Evolutionary conservation across 2,329 filamentous ascomycete genomes (phyloP), one percentile per base, ranked within the genome.

Genomic region (Nigrospora osmanthi): DNA sequence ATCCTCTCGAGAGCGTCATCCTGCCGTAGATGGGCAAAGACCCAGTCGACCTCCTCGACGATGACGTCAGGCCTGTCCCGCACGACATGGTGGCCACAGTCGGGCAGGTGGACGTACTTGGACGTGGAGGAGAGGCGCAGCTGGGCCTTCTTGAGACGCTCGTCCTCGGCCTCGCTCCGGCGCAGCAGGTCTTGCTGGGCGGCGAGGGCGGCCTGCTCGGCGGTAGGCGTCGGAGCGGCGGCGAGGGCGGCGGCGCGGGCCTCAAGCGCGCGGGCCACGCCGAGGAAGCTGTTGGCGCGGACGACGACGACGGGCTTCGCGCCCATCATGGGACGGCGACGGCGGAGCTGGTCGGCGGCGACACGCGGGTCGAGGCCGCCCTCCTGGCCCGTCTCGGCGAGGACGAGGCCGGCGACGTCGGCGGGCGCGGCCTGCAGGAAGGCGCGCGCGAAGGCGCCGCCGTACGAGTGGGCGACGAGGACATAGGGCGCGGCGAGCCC

Each of bases 331-430:
- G n/a, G 42, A 3, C 55, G 40, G 16, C 45, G 31, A 5, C 38
- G 30, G 34, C 45, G 35, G 31, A 53, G 50, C 46, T 60, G 58
- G 12, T 14, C 36, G 40, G 52, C 43, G 38, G 56, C 56, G 2
- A 54, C 23, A 28, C 34, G 40, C 2, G 48, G 35, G 3, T 54
- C 55, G 4, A 61, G 51, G 13, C 56, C 55, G 40, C 56, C 55
- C 49, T 60, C 58, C 38, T 60, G 58, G 1, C 58, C 58, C 15
- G 58, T 61, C 45, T 61, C 58, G 3, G 54, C 57, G 6, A 61
- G 53, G 32, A 59, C 57, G 37, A 54, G 38, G 11, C 58, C 58
- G 2, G 47, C 45, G 1, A 60, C 46, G 11, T 44, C 15, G 11
- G 2, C n/a, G 19, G 28, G 35, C 15, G 45, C 40, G 14, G 43